Base-by-base conservation (phyloP, 805 yeast species). In the Teunomyces gatunensis region DNA sequence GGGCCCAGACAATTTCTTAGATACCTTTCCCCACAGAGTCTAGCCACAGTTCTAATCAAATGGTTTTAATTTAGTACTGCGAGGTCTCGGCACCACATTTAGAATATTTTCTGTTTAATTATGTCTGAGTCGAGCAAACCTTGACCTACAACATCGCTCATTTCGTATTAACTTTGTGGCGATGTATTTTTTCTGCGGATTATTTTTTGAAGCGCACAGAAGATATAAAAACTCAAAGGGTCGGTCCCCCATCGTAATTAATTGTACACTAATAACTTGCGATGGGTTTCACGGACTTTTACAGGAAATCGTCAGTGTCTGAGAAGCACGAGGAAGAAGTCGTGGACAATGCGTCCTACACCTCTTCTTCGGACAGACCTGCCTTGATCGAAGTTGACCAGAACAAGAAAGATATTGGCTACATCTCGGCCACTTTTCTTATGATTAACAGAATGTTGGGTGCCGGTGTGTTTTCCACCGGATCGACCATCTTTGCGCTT, bases 401-500 rank as follows among this genome's bases (percentile, higher is more conserved):
- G 48, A 75, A 75, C 61, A 61, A 57, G 44, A 76, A 75, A 58
- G 67, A 71, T 43, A 74, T 74, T 44, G 80, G 81, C 4, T 61
- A 65, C 37, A 47, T 75, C 27, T 72, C 78, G 17, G 78, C 79
- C 36, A 64, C 72, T 37, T 72, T 72, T 39, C 64, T 85, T 45
- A 80, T 83, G 59, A 68, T 84, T 51, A 85, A 85, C 63, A 75
- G 85, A 55, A 84, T 84, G 80, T 77, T 85, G 45, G 91, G 91
- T 36, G 83, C 89, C 2, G 91, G 90, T 23, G 82, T 85, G 33
- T 85, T 84, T 63, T 74, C 84, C 35, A 80, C 87, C 3, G 85
- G 89, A 1, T 78, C 87, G 3, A 74, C 84, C 23, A 82, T 85
- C 32, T 83, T 77, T 52, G 59, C 68, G 7, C 64, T 78, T 36